These are phyloP conservation scores for Clavariopsis aquatica DNA, from an alignment of 495 filamentous ascomycete genomes.

Conservation along the genomic window DNA sequence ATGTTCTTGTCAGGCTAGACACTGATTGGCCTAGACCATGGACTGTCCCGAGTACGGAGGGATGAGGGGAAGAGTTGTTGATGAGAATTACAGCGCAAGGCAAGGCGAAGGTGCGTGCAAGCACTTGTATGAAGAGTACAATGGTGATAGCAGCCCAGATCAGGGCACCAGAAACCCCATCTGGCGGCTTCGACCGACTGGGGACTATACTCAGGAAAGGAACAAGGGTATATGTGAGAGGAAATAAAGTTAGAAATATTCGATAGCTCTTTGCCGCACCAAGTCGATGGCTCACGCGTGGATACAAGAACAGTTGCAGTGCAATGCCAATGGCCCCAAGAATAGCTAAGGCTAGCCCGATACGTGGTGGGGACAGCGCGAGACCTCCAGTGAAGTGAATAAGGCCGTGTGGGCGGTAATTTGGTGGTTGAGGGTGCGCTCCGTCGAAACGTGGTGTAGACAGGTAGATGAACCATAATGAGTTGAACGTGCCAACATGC, in stretches of 20 bases:
- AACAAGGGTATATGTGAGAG: constrained; percentile 63
- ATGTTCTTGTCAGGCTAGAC: constrained; percentile 58
- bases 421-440: constrained; percentile 41
- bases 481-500: constrained; percentile 74
- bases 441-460: constrained; percentile 60
- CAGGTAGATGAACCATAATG: constrained; percentile 71
- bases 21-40: constrained; percentile 70
- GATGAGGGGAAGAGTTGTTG: constrained; percentile 66
- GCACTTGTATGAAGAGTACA: constrained; percentile 67
- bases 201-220: constrained; percentile 69
- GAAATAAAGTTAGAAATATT: constrained; percentile 62
- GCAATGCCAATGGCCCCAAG: constrained; percentile 70
- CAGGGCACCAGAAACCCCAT: constrained; percentile 59
- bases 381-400: constrained; percentile 74
- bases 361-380: constrained; percentile 64
- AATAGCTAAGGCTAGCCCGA: constrained; percentile 69
- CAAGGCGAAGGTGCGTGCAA: constrained; percentile 70
- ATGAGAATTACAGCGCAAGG: constrained; percentile 69
- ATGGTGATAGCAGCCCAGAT: constrained; percentile 64
- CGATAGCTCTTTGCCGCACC: constrained; percentile 65
- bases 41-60: constrained; percentile 64
- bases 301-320: constrained; percentile 71
- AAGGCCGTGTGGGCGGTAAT: constrained; percentile 48
- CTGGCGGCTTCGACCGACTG: constrained; percentile 36
- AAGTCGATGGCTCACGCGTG: constrained; percentile 57